Evolutionary conservation across 2,329 filamentous ascomycete species (phyloP), one percentile per base, ranked within the genome.

Genomic region (Arthrobotrys sphaeroides): DNA sequence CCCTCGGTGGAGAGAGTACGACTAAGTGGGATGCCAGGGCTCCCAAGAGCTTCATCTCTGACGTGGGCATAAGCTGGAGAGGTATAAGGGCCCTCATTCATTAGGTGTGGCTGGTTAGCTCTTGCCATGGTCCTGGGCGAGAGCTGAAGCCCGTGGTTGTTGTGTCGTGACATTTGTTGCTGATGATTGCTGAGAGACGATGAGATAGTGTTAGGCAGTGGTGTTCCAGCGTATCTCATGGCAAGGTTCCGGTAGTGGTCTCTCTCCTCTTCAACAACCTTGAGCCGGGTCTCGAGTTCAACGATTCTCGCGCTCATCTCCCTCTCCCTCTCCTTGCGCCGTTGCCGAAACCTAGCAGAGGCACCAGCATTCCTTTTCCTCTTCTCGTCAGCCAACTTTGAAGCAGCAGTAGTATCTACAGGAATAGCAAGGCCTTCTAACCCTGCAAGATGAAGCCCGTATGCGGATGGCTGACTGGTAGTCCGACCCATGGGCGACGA

Each of bases 291-390:
- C 68, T 86, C 84, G 72, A 92, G 83, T n/a, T 92, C 89, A 55
- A 90, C 87, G 64, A 94, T 89, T 57, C 87, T 90, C 65, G 87
- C 86, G 13, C 88, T 88, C 69, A 90, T 90, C 81, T 93, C 90
- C 79, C 88, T 88, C 81, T 94, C 91, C 81, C 91, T 90, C 80
- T 93, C 91, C 83, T 96, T 96, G 80, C 93, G 89, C 73, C 93
- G 87, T 80, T 90, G 88, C 66, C 93, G 88, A 78, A 96, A 95
- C 73, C 93, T 87, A 53, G 92, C 92, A 68, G 92, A 96, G 4
- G 93, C 93, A 53, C 91, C 91, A 42, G 93, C 93, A 80, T 96
- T 96, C 60, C 92, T 88, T 81, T 91, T 90, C 67, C 93, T 87
- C 83, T 95, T 96, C 82, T 96, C 92, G 80, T 95, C 91, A 40